Evolutionary conservation across 441 rosid species (phyloP).

Genomic region (Eutrema salsugineum): DNA sequence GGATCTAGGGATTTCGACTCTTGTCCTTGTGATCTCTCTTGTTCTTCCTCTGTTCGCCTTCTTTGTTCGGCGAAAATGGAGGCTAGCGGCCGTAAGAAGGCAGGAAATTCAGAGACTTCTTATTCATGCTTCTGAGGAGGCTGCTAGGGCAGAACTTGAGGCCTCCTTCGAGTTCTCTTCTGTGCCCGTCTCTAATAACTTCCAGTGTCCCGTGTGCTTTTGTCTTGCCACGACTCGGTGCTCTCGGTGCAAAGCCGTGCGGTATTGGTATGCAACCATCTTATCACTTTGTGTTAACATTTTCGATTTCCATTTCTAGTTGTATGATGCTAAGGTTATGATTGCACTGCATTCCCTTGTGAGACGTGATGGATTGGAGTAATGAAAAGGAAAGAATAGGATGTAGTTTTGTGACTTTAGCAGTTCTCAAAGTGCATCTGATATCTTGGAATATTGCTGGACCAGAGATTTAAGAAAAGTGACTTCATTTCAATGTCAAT

Average conservation of each 20-base stretch:
- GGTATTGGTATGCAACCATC: constrained; percentile 67
- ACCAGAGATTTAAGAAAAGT: background rate
- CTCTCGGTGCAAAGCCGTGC: constrained; percentile 77
- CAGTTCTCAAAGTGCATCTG: constrained; percentile 13
- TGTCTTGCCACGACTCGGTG: constrained; percentile 75
- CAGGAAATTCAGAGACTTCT: constrained; percentile 74
- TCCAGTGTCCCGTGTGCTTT: constrained; percentile 77
- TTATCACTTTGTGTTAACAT: background rate
- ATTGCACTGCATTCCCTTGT: background rate
- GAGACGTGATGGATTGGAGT: background rate
- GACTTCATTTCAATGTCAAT: background rate
- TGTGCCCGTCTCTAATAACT: constrained; percentile 28
- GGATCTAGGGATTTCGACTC: constrained; percentile 87
- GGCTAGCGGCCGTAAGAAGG: constrained; percentile 46
- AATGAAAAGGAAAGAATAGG: background rate
- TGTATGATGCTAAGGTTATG: background rate
- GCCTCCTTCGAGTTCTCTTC: constrained; percentile 45
- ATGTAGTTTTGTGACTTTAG: constrained; percentile 1
- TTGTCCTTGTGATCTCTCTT: constrained; percentile 53
- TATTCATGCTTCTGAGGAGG: constrained; percentile 82
- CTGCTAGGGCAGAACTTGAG: constrained; percentile 82
- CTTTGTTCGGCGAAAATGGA: constrained; percentile 70
- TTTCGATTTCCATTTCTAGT: background rate
- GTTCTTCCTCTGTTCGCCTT: constrained; percentile 43
- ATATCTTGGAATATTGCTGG: constrained; percentile 6